phyloP scores from a whole-genome alignment of 2,329 filamentous ascomycete genomes.

The Lachnellula cervina region DNA sequence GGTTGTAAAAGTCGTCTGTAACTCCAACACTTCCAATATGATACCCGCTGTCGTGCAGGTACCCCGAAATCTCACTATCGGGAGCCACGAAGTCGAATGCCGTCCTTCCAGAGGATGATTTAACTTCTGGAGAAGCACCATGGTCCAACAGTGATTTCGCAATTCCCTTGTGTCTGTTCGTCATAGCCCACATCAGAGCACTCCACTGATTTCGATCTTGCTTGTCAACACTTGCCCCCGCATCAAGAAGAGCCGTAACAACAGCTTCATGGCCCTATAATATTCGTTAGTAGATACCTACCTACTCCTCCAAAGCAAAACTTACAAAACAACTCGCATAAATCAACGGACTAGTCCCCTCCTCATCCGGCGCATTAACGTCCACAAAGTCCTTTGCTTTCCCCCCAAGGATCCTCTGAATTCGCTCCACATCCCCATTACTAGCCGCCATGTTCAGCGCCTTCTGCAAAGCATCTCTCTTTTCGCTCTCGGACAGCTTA shows the following conservation, averaged over 20 bases:
- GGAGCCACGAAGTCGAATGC: slow-evolving; percentile 94
- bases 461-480: slow-evolving; percentile 77
- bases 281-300: slow-evolving; percentile 11
- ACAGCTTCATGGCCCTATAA: slow-evolving; percentile 79
- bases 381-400: slow-evolving; percentile 72
- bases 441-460: slow-evolving; percentile 91
- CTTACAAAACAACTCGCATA: slow-evolving; percentile 96
- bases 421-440: slow-evolving; percentile 84
- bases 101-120: slow-evolving; percentile 87
- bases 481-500: slow-evolving; percentile 70
- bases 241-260: slow-evolving; percentile 75
- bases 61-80: slow-evolving; percentile 94
- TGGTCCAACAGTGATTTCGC: slow-evolving; percentile 89
- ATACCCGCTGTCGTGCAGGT: slow-evolving; percentile 91
- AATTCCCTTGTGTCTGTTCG: slow-evolving; percentile 93
- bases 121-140: slow-evolving; percentile 91
- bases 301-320: slow-evolving; percentile 16
- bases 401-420: slow-evolving; percentile 70
- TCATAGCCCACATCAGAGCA: slow-evolving; percentile 99
- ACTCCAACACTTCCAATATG: slow-evolving; percentile 75
- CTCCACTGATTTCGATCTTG: slow-evolving; percentile 98
- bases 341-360: slow-evolving; percentile 92
- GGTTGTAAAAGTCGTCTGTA: slow-evolving; percentile 87
- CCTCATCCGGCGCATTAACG: slow-evolving; percentile 83
- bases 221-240: slow-evolving; percentile 82